Percentiles rank a stretch among this genome's conserved stretches.
Evolutionary conservation across 192 early-diverging fungal species (phyloP).

Genomic region (Paraglomus occultum): DNA sequence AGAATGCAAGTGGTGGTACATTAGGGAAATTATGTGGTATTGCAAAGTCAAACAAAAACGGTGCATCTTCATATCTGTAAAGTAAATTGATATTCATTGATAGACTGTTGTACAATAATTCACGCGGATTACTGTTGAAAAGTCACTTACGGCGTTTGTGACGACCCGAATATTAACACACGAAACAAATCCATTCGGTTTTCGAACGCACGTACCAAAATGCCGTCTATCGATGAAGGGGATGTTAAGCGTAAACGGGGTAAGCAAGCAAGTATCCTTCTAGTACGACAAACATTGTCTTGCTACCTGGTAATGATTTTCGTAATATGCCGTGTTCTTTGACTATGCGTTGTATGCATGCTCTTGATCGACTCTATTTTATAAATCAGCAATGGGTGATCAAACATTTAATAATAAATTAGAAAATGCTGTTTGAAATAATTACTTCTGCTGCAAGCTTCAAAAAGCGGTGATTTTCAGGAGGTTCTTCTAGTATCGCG

Average conservation of each 20-base stretch:
- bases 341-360: conserved; percentile 38
- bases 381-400: conserved; percentile 18
- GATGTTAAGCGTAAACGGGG: too few relatives aligned
- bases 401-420: conserved; percentile 12
- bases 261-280: too few relatives aligned
- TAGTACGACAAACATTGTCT: too few relatives aligned
- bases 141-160: conserved; percentile 44
- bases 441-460: background rate
- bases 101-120: too few relatives aligned
- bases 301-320: conserved; percentile 40
- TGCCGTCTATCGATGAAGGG: conserved; percentile 37
- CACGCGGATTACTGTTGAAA: too few relatives aligned
- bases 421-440: conserved; percentile 13
- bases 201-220: conserved; percentile 57
- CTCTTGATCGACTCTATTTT: background rate
- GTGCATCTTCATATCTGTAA: conserved; percentile 40
- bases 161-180: conserved; percentile 55
- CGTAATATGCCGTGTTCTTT: conserved; percentile 46
- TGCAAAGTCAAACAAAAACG: conserved; percentile 60
- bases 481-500: too few relatives aligned
- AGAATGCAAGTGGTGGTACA: conserved; percentile 50
- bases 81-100: too few relatives aligned
- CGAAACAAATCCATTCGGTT: conserved; percentile 55
- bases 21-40: conserved; percentile 51
- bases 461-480: background rate